Evolutionary conservation across 129 eudicot genomes (phyloP), one percentile per base, ranked within the genome.

Genomic region (Helianthus annuus): DNA sequence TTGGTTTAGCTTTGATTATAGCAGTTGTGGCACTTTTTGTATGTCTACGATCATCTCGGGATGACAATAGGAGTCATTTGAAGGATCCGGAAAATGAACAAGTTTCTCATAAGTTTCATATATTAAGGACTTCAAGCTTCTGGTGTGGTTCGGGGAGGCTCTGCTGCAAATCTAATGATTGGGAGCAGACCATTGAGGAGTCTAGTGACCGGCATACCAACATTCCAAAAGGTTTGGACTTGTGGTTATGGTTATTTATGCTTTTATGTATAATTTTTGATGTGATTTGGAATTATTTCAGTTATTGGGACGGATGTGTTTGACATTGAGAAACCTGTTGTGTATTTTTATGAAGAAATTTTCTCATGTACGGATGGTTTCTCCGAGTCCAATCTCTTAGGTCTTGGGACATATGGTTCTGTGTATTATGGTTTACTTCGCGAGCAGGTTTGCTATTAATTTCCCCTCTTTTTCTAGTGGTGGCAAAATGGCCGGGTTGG

Each of bases 351-450:
- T 73, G 93, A 90, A 38, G 97, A 90, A 59, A 39, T 94, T n/a
- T 45, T 82, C 13, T 32, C 66, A 34, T 60, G 66, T 60, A 60
- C 66, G 42, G 66, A 60, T 60, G 66, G 66, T 32, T 60, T 60
- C 45, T 60, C 66, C 19, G 97, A 94, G 56, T 79, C 96, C 55
- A 86, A 86, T 84, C 93, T 90, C 60, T 68, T 94, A 79, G 99
- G 99, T 10, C 93, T 86, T 73, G 99, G 99, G 77, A 88, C 91
- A 56, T 94, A 94, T 76, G 99, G 97, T n/a, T 90, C 97, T 34
- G 97, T 94, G 49, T 94, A 90, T 80, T 90, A 87, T 69, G 96
- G 97, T 59, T 74, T 88, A 64, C 91, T 94, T 36, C 82, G 83
- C 3, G 93, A 86, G 24, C 97, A 94, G 98, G 98, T 93, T 72